These are phyloP conservation scores for Aspergillus nanangensis DNA, from an alignment of 495 filamentous ascomycete genomes.

Conservation along the genomic window DNA sequence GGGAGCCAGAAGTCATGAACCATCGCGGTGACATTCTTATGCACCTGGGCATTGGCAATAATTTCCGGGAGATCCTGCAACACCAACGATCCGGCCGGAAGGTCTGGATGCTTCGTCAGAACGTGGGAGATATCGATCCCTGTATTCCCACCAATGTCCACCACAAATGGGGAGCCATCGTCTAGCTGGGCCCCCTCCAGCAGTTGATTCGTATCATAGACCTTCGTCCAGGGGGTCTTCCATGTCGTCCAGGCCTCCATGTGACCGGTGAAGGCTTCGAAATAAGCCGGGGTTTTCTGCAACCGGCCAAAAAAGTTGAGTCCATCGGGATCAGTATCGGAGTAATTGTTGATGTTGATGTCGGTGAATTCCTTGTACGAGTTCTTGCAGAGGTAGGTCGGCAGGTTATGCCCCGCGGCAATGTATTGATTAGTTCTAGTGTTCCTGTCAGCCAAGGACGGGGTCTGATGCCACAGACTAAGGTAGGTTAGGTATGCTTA, in stretches of 20 bases:
- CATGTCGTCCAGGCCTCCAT: constrained; percentile 34
- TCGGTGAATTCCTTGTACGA: constrained; percentile 33
- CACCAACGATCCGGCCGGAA: constrained; percentile 33
- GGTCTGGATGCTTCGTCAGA: constrained; percentile 30
- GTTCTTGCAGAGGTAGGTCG: constrained; percentile 32
- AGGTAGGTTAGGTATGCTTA: constrained; percentile 13
- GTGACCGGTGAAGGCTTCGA: constrained; percentile 31
- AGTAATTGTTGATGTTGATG: constrained; percentile 23
- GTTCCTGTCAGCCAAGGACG: too few species aligned
- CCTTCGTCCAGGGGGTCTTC: constrained; percentile 31
- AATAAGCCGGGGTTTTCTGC: constrained; percentile 22
- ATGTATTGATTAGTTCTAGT: constrained; percentile 24
- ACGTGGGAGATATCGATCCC: constrained; percentile 45
- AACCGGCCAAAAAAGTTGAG: constrained; percentile 32
- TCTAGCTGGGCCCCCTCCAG: constrained; percentile 14
- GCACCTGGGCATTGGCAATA: constrained; percentile 29
- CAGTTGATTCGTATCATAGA: constrained; percentile 24
- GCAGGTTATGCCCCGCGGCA: constrained; percentile 20
- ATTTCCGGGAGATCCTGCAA: constrained; percentile 47
- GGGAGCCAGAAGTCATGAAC: constrained; percentile 45
- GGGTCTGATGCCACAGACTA: too few species aligned
- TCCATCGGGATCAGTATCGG: constrained; percentile 24
- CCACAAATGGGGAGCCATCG: constrained; percentile 26
- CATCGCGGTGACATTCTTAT: constrained; percentile 39
- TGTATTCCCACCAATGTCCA: constrained; percentile 48